Base-by-base conservation (phyloP, 805 yeast species). In the Starmerella bacillaris region DNA sequence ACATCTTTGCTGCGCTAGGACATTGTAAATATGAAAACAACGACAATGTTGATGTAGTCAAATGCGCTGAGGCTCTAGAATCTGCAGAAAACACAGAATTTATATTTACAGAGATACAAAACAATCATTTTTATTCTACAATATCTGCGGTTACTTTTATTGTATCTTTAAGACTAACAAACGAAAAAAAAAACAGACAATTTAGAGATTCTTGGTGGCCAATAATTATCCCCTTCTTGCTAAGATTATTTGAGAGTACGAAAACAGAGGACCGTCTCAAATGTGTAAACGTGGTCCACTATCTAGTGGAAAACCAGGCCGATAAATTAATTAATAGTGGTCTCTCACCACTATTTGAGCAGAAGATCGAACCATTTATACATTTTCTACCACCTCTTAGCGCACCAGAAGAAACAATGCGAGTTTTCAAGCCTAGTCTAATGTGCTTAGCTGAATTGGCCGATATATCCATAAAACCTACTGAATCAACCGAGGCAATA, bases 361-460 rank as follows among this genome's bases (percentile, higher is more conserved):
- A 44, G 4, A 43, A 51, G 1, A 37, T 55, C 3, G 38, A 32
- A 15, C 53, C 56, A 3, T 37, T 49, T 12, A 28, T 55, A 14
- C 24, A 44, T 19, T 57, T 46, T 18, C 38, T 57, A 7, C 61
- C 61, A 1, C 60, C 60, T 1, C 34, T 53, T 8, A 40, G 38
- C 2, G 36, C 36, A 6, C 36, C 43, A 3, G 36, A 35, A 2
- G 36, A 41, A 9, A 39, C 56, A 4, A 36, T 29, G 21, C 21
- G 16, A 4, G 21, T 53, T 9, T 37, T 45, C 4, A 29, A 40
- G n/a, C 38, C 56, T 38, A 63, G 71, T 27, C 58, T 57, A n/a
- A 55, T 53, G 2, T 67, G 67, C 29, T 63, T 54, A 39, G 57
- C 58, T 36, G 63, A 55, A 32, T 61, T 60, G 3, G 67, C 53